Percentiles rank a stretch among this genome's conserved stretches.
Evolutionary conservation across 345 rosid species (phyloP).

Genomic region (Salix purpurea): DNA sequence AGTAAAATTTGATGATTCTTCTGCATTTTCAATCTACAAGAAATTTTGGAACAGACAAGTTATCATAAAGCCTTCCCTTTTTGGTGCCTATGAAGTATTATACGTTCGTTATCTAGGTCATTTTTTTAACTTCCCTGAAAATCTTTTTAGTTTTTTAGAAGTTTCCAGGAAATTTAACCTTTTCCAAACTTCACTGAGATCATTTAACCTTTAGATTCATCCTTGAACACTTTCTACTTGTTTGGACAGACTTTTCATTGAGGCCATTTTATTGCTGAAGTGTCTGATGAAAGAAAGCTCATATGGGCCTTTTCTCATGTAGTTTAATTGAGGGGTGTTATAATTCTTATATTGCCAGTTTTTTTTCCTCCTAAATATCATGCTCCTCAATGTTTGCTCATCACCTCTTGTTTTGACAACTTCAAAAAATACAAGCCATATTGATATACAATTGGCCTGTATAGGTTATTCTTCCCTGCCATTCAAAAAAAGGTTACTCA

Average conservation of each 20-base stretch:
- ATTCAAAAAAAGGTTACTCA: neutral
- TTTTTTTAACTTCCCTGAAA: conserved; percentile 1
- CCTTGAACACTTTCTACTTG: neutral
- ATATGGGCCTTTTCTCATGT: no score
- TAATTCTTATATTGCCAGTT: no score
- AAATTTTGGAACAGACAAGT: conserved; percentile 52
- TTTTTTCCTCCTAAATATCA: neutral
- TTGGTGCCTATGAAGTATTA: conserved; percentile 57
- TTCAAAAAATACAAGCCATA: neutral
- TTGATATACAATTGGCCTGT: neutral
- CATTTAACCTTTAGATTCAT: no score
- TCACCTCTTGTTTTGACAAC: neutral
- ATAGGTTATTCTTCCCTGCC: neutral
- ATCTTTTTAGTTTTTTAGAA: neutral
- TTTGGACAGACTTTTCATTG: neutral
- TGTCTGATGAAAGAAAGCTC: no score
- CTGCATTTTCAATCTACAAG: conserved; percentile 41
- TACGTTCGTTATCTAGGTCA: conserved; percentile 63
- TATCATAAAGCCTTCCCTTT: conserved; percentile 38
- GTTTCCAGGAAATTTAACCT: neutral
- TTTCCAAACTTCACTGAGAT: no score
- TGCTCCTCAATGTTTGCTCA: neutral
- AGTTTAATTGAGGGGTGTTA: no score
- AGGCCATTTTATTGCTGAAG: neutral
- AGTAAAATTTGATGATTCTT: conserved; percentile 32